A percentile compares a stretch with the other conserved stretches of the same genome.
phyloP scores from a whole-genome alignment of 495 filamentous ascomycete genomes.

The Delitschia confertaspora region DNA sequence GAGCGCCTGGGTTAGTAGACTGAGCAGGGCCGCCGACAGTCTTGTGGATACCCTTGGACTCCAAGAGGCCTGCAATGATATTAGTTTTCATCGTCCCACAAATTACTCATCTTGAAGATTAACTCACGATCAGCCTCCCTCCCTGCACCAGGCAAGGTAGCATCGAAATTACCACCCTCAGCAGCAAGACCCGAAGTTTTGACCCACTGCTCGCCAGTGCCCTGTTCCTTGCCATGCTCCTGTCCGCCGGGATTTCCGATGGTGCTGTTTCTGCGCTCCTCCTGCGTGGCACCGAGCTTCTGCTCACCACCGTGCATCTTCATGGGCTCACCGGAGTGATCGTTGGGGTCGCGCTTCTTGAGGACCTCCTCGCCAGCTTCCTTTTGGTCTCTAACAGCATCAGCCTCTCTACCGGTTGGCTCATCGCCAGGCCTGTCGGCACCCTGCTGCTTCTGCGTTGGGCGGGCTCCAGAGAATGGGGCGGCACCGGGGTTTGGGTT shows the following conservation, averaged over 20 bases:
- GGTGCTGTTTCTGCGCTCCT: conserved; percentile 34
- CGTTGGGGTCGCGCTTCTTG: conserved; percentile 22
- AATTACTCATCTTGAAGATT: background rate
- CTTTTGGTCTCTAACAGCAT: conserved; percentile 17
- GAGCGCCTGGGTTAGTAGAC: background rate
- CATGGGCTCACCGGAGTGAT: conserved; percentile 27
- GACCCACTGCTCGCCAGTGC: conserved; percentile 47
- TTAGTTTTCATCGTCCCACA: conserved; percentile 7
- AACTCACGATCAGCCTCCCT: conserved; percentile 56
- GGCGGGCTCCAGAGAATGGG: conserved; percentile 16
- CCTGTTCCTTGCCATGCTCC: conserved; percentile 43
- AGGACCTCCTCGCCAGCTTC: conserved; percentile 20
- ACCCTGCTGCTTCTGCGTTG: conserved; percentile 35
- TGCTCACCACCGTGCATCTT: conserved; percentile 28
- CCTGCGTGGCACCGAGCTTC: conserved; percentile 6
- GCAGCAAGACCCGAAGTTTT: conserved; percentile 46
- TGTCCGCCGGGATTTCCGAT: conserved; percentile 41
- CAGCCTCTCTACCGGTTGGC: conserved; percentile 16
- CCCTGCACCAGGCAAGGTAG: conserved; percentile 51
- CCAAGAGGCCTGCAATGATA: conserved; percentile 29
- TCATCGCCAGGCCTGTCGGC: conserved; percentile 30
- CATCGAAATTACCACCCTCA: conserved; percentile 52
- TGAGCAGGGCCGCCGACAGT: conserved; percentile 3
- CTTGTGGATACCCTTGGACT: conserved; percentile 29
- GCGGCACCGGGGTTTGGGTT: conserved; percentile 18